These are phyloP conservation scores for Penicillium sp. DNA, from an alignment of 2,329 filamentous ascomycete genomes.

Conservation along the genomic window DNA sequence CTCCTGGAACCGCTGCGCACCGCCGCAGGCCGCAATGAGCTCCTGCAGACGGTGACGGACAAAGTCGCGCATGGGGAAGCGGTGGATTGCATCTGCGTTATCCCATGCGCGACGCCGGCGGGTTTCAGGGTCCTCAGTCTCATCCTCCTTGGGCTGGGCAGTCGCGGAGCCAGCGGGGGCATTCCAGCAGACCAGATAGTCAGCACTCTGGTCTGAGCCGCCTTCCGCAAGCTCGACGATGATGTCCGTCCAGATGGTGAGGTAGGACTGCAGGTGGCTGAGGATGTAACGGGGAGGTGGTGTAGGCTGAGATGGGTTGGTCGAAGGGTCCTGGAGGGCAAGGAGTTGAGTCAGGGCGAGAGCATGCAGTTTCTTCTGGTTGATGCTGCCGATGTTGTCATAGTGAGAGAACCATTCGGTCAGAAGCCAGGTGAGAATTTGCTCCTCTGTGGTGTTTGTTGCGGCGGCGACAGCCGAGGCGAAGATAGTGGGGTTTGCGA, in stretches of 20 bases:
- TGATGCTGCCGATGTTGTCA: slow-evolving; percentile 50
- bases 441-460: slow-evolving; percentile 36
- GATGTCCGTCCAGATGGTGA: slow-evolving; percentile 51
- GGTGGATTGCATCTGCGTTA: slow-evolving; percentile 45
- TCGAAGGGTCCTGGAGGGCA: slow-evolving; percentile 37
- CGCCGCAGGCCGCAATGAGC: slow-evolving; percentile 44
- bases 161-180: slow-evolving; percentile 25
- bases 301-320: slow-evolving; percentile 26
- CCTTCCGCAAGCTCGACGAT: slow-evolving; percentile 49
- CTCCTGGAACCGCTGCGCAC: slow-evolving; percentile 44
- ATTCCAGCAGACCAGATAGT: slow-evolving; percentile 47
- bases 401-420: slow-evolving; percentile 53
- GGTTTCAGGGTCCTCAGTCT: slow-evolving; percentile 45
- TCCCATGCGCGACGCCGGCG: slow-evolving; percentile 44
- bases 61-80: slow-evolving; percentile 49
- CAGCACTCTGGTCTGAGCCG: slow-evolving; percentile 41
- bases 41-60: slow-evolving; percentile 45
- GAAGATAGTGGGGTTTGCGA: slow-evolving; percentile 72
- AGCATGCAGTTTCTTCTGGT: slow-evolving; percentile 51
- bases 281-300: slow-evolving; percentile 43
- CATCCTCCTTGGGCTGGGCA: slow-evolving; percentile 35
- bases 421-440: slow-evolving; percentile 46
- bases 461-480: slow-evolving; percentile 53
- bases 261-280: slow-evolving; percentile 48
- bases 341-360: slow-evolving; percentile 51